Conservation (phyloP, 805 yeast genomes). For the Pichia nanzhaoensis region DNA sequence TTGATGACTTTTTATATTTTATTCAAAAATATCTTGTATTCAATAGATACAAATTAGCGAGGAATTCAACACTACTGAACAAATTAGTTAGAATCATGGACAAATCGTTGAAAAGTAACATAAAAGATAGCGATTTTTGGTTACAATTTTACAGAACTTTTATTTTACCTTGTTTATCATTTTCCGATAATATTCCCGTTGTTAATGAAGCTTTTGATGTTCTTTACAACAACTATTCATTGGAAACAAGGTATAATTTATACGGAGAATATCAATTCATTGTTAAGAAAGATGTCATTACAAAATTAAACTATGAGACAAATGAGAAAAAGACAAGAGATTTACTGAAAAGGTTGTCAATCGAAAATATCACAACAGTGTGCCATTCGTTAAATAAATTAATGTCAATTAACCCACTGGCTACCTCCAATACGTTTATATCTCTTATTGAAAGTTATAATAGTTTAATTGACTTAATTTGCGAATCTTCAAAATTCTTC, state of each 20-base stretch:
- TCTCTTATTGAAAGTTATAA: constrained; percentile 89
- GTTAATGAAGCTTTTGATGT: constrained; percentile 54
- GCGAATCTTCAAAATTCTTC: constrained; percentile 70
- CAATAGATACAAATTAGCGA: constrained; percentile 49
- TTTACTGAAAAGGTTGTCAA: constrained; percentile 72
- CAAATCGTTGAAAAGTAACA: neutral
- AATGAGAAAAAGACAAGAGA: constrained; percentile 78
- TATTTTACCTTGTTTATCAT: constrained; percentile 55
- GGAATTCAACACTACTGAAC: constrained; percentile 41
- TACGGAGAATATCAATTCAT: constrained; percentile 72
- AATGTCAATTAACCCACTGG: constrained; percentile 70
- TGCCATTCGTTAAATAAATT: constrained; percentile 68
- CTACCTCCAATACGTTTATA: constrained; percentile 63
- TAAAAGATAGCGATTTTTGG: constrained; percentile 35
- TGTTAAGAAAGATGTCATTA: constrained; percentile 47
- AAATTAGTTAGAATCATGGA: constrained; percentile 58
- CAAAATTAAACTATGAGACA: constrained; percentile 50
- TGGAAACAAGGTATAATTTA: constrained; percentile 62
- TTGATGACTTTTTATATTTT: constrained; percentile 38
- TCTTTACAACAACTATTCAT: constrained; percentile 41
- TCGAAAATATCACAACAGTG: constrained; percentile 67
- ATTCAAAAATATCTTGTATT: constrained; percentile 40
- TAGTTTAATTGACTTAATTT: constrained; percentile 71
- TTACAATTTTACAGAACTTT: constrained; percentile 56
- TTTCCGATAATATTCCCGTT: constrained; percentile 51